Evolutionary conservation across 2,329 filamentous ascomycete species (phyloP), one percentile per base, ranked within the genome.

Genomic region (Mariannaea sp.): DNA sequence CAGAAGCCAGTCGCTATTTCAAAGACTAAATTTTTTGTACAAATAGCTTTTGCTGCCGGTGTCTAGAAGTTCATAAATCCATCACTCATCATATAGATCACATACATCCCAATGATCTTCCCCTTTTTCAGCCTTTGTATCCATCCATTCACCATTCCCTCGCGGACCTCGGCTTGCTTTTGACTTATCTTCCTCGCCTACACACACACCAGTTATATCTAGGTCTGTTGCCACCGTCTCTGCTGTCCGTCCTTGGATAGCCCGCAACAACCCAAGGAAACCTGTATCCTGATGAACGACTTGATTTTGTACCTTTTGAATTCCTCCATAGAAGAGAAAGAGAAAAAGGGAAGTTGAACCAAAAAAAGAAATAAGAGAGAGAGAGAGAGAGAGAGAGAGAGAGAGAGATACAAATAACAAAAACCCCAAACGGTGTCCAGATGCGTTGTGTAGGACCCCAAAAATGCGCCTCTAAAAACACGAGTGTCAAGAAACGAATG

Each of bases 81-180:
- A 43, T 57, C 45, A 57, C 50, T 57, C 54, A 10, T 57, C 54
- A 57, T 30, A 39, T 49, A 49, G 19, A 51, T 41, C 36, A 35
- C 16, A 40, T 40, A 24, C 26, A 40, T 20, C 26, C 35, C 29
- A 32, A 27, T 27, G 10, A 49, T 44, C 36, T 19, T n/a, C n/a
- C n/a, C n/a, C 14, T 16, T 36, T 39, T 36, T 36, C 33, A 36
- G 19, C 49, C 24, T 44, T 30, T 43, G 30, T 33, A 43, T 30
- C 48, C 40, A 14, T 24, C 22, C n/a, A n/a, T n/a, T n/a, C n/a
- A n/a, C 29, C 35, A n/a, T n/a, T n/a, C n/a, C n/a, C n/a, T n/a
- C n/a, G n/a, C n/a, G n/a, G n/a, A n/a, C n/a, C 41, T 50, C 17
- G 40, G 29, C 24, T 12, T 36, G 33, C 7, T 20, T 17, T 7